Evolutionary conservation across 139 green algal species (phyloP), one percentile per base, ranked within the genome.

Genomic region (Zygnema cylindricum): DNA sequence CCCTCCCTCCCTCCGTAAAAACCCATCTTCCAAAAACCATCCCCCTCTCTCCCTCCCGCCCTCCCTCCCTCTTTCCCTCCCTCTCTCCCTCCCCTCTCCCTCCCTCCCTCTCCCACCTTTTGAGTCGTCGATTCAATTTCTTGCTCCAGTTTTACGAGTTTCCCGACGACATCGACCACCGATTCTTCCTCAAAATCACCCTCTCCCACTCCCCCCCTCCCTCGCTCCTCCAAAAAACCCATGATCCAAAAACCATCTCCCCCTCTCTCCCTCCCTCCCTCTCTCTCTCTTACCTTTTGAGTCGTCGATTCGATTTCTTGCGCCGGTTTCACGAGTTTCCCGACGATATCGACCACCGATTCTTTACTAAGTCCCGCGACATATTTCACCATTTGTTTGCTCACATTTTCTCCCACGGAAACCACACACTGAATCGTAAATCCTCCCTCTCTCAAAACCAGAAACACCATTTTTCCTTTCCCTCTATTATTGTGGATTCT

Each of bases 301-400:
- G 93, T 96, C 90, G 95, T 98, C 1, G 81, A 90, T 88, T 96
- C 94, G 0, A 99, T 88, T n/a, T 94, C 85, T 0, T 89, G 81
- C 11, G 94, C 43, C 7, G 96, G 94, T 3, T 88, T 75, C 1
- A 82, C 86, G 35, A 98, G 69, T 0, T 93, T 42, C 49, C 95
- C 97, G 35, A 91, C 91, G 1, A 99, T 91, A 88, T 99, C 97
- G 57, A 99, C 95, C 41, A 99, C 96, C 21, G 94, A 97, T 93
- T 99, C 97, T n/a, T 95, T 95, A 1, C 95, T 90, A 43, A 99
- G 92, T 88, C 93, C 93, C 3, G 92, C 95, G 0, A 95, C 95
- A 84, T 98, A 99, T 95, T 99, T 99, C 39, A 99, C 95, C 97
- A 99, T 99, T 78, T 93, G 92, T 85, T 98, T 98, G 93, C 91